Evolutionary conservation across 805 yeast species (phyloP).

Genomic region (Suhomyces emberorum): DNA sequence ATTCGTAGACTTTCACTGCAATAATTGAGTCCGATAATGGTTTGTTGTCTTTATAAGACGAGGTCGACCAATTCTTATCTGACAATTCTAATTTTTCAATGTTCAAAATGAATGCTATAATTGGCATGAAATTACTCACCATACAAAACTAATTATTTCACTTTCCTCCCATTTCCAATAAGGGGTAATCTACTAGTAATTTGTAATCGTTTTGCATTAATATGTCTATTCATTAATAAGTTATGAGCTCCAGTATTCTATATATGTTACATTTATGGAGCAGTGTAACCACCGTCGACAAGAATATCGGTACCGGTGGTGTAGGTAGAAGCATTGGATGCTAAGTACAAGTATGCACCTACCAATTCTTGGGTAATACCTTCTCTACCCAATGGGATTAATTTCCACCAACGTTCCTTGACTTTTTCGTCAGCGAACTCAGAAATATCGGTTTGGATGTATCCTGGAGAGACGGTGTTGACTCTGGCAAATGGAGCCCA

Average conservation of each 20-base stretch:
- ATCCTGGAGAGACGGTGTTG: constrained; percentile 44
- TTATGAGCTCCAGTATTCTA: constrained; percentile 2
- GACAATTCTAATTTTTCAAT: too few species aligned
- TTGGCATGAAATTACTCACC: too few species aligned
- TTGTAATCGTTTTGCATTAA: too few species aligned
- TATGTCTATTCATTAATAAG: too few species aligned
- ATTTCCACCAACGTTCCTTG: constrained; percentile 36
- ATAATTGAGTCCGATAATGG: too few species aligned
- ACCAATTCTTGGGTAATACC: constrained; percentile 41
- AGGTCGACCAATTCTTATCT: too few species aligned
- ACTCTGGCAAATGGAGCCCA: constrained; percentile 48
- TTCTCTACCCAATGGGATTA: constrained; percentile 47
- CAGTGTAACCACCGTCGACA: constrained; percentile 46
- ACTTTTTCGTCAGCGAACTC: constrained; percentile 32
- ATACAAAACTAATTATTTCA: too few species aligned
- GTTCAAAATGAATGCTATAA: too few species aligned
- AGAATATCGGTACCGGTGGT: constrained; percentile 44
- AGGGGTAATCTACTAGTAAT: too few species aligned
- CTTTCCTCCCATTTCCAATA: too few species aligned
- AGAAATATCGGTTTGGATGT: constrained; percentile 39
- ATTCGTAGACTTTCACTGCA: too few species aligned
- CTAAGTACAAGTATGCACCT: constrained; percentile 46
- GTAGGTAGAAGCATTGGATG: constrained; percentile 42
- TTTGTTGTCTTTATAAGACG: too few species aligned
- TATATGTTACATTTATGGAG: constrained; percentile 2